phyloP scores from a whole-genome alignment of 1,284 basidiomycete genomes.

The Sporisorium reilianum region DNA sequence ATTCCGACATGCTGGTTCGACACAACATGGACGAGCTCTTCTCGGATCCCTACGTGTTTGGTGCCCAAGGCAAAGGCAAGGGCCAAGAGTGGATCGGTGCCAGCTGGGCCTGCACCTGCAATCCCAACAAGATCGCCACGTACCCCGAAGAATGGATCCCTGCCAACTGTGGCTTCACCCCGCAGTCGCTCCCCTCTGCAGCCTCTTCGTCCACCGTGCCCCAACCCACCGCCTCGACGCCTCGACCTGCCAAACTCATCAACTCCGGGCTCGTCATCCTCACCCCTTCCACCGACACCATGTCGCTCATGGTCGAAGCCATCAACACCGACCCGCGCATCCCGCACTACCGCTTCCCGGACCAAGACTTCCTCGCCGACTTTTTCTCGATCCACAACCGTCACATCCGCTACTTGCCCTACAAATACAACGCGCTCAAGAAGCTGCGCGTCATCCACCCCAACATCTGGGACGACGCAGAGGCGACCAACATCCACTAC shows the following conservation, averaged over 20 bases:
- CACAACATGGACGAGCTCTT: slow-evolving; percentile 93
- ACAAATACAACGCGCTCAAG: slow-evolving; percentile 88
- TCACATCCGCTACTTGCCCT: slow-evolving; percentile 77
- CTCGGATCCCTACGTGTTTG: slow-evolving; percentile 67
- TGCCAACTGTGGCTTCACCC: slow-evolving; percentile 85
- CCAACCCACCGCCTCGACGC: slow-evolving; percentile 72
- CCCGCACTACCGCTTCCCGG: slow-evolving; percentile 82
- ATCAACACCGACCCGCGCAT: slow-evolving; percentile 80
- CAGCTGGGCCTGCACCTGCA: slow-evolving; percentile 90
- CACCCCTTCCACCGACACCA: slow-evolving; percentile 75
- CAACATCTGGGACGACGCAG: slow-evolving; percentile 80
- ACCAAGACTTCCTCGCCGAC: slow-evolving; percentile 89
- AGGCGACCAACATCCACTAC: slow-evolving; percentile 72
- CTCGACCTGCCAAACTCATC: slow-evolving; percentile 81
- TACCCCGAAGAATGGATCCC: slow-evolving; percentile 93
- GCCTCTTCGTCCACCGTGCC: slow-evolving; percentile 70
- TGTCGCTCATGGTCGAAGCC: slow-evolving; percentile 75
- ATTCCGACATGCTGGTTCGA: slow-evolving; percentile 89
- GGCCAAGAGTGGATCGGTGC: slow-evolving; percentile 81
- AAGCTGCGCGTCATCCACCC: slow-evolving; percentile 79
- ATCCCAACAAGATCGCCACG: slow-evolving; percentile 83
- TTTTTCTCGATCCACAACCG: slow-evolving; percentile 74
- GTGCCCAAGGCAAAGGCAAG: slow-evolving; percentile 65
- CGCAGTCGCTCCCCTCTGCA: slow-evolving; percentile 70
- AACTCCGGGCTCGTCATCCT: slow-evolving; percentile 91